These are phyloP conservation scores for Priceomyces fermenticarens DNA, from an alignment of 805 yeast species.

Conservation along the genomic window DNA sequence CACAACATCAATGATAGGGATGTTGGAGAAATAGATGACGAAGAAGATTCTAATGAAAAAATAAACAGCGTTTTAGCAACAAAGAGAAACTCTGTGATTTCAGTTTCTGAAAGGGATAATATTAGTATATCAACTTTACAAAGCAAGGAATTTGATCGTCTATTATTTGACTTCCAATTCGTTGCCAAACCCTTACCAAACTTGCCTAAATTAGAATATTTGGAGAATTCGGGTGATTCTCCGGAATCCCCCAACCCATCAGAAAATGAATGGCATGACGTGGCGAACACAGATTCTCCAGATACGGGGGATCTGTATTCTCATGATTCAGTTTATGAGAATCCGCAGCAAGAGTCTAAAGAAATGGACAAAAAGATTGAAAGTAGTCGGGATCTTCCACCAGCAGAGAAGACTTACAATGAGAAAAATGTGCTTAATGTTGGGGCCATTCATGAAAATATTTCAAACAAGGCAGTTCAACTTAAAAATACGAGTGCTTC, in stretches of 20 bases:
- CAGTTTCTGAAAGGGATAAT: slow-evolving; percentile 15
- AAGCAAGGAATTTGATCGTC: slow-evolving; percentile 37
- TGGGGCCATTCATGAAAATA: neutral
- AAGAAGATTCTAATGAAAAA: neutral
- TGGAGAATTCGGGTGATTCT: neutral
- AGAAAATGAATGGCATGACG: neutral
- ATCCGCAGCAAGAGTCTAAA: neutral
- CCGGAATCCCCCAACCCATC: neutral
- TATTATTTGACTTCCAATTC: slow-evolving; percentile 37
- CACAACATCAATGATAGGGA: neutral
- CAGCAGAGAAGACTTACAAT: neutral
- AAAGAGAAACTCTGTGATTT: neutral
- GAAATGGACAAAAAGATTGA: too few species aligned
- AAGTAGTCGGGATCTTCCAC: neutral
- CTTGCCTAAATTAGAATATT: slow-evolving; percentile 6
- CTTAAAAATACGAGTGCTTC: neutral
- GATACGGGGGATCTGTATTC: neutral
- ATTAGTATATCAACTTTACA: slow-evolving; percentile 32
- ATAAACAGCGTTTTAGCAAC: too few species aligned
- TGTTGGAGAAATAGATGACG: neutral
- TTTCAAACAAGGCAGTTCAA: neutral
- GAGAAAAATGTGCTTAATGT: neutral
- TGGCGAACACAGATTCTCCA: neutral
- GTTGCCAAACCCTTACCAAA: slow-evolving; percentile 14
- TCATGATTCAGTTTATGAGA: neutral